Base-by-base conservation (phyloP, 2,329 filamentous ascomycete genomes). In the Venturia nashicola region DNA sequence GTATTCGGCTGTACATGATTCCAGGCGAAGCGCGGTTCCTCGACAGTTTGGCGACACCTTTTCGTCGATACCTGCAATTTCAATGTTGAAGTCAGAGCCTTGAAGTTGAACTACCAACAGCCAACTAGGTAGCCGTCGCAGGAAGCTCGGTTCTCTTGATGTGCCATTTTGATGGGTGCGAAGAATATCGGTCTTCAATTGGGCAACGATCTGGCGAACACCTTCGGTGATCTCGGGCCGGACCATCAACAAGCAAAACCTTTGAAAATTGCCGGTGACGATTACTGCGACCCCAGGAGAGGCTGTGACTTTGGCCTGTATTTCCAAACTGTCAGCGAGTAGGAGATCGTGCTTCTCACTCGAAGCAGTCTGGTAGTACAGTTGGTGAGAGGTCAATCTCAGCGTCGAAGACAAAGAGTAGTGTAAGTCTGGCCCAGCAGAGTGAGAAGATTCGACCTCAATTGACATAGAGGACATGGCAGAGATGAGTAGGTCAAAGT, bases 361-460 rank as follows among this genome's bases (percentile, higher is more conserved):
- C 11, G 86, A 84, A 27, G 88, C 87, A 0, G 91, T 96, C 71
- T 97, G 95, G 72, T 99, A 99, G 74, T 97, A 99, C 0, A 99
- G 81, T 67, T 91, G 85, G 72, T 97, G 91, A 0, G 90, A 89
- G 67, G 93, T 87, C 65, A 97, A 79, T 57, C 94, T 83, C 72
- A 95, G 86, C 3, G 89, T 88, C 0, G 91, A 91, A 16, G 86
- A 86, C 0, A 99, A 78, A 5, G 89, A 90, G 74, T 99, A 99
- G 71, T 97, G 89, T 3, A 91, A 78, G 42, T 95, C 89, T 65
- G 89, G 89, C 43, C 90, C 84, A 0, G 88, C 81, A 3, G 91
- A 94, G 75, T 99, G 94, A n/a, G 91, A 96, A 0, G 94, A 96
- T 71, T 99, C 94, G 59, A 96, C 82, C 70, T 99, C 94, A 27